phyloP scores from a whole-genome alignment of 306 rosid genomes.

The Urtica urens region DNA sequence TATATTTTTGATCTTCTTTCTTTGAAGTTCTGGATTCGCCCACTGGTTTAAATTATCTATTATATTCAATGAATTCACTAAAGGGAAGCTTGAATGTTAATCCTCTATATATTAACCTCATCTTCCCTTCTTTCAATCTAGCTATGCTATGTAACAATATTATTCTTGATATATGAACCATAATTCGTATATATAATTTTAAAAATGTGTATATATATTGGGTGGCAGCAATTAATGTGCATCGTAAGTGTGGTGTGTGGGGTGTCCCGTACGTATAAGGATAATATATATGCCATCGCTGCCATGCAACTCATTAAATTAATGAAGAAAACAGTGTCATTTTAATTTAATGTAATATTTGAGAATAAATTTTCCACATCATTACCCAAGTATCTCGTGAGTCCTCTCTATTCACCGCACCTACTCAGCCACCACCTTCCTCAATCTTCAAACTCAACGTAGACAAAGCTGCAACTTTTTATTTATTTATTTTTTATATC shows the following conservation, averaged over 20 bases:
- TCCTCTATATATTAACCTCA: too few species aligned
- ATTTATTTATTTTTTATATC: neutral
- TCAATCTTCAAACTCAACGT: neutral
- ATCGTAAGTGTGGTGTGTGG: neutral
- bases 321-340: constrained; percentile 18
- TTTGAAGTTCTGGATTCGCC: too few species aligned
- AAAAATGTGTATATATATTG: too few species aligned
- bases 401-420: constrained; percentile 34
- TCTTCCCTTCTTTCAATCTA: too few species aligned
- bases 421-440: constrained; percentile 2
- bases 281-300: constrained; percentile 22
- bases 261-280: neutral
- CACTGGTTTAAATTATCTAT: too few species aligned
- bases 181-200: too few species aligned
- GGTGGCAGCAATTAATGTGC: neutral
- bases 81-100: too few species aligned
- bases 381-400: constrained; percentile 68
- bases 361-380: constrained; percentile 38
- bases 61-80: too few species aligned
- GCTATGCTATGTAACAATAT: too few species aligned
- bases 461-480: neutral
- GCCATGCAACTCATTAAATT: constrained; percentile 22
- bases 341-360: constrained; percentile 3
- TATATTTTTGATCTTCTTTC: too few species aligned
- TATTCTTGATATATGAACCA: too few species aligned